Percentiles rank a stretch among this genome's conserved stretches.
These are phyloP conservation scores for Pichia cactophila DNA, from an alignment of 1,139 yeast species.

Conservation along the genomic window DNA sequence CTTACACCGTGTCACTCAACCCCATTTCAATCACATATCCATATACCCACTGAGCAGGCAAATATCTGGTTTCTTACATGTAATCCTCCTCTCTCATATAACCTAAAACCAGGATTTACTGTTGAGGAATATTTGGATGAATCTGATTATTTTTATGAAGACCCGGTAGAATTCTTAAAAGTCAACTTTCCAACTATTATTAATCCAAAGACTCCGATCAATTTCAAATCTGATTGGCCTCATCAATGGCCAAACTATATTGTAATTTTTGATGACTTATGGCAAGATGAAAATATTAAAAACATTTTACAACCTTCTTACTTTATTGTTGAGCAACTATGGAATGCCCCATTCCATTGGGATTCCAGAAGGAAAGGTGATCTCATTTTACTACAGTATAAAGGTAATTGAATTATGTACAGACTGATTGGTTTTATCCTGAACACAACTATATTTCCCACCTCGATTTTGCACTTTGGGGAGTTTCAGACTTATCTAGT, in stretches of 20 bases:
- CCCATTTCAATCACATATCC: conserved; percentile 87
- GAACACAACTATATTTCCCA: conserved; percentile 14
- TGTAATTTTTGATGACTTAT: conserved; percentile 49
- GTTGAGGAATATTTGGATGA: conserved; percentile 62
- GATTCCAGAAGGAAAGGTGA: conserved; percentile 78
- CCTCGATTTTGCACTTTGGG: conserved; percentile 7
- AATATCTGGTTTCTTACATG: conserved; percentile 76
- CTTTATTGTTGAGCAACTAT: conserved; percentile 6
- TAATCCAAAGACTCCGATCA: background rate
- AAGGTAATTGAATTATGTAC: background rate
- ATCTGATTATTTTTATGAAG: conserved; percentile 72
- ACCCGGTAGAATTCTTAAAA: conserved; percentile 50
- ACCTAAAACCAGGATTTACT: conserved; percentile 2
- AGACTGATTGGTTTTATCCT: background rate
- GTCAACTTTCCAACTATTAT: conserved; percentile 30
- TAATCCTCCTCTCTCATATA: conserved; percentile 67
- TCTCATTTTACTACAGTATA: conserved; percentile 33
- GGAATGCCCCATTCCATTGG: conserved; percentile 49
- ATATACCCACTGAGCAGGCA: conserved; percentile 40
- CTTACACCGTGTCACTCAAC: conserved; percentile 96
- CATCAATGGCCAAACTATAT: conserved; percentile 67
- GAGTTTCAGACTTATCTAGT: background rate
- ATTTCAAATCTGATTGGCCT: conserved; percentile 20
- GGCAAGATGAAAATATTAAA: conserved; percentile 5
- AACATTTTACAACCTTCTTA: background rate